These are phyloP conservation scores for Gnomoniopsis sp. DNA, from an alignment of 2,329 filamentous ascomycete species.

Conservation along the genomic window DNA sequence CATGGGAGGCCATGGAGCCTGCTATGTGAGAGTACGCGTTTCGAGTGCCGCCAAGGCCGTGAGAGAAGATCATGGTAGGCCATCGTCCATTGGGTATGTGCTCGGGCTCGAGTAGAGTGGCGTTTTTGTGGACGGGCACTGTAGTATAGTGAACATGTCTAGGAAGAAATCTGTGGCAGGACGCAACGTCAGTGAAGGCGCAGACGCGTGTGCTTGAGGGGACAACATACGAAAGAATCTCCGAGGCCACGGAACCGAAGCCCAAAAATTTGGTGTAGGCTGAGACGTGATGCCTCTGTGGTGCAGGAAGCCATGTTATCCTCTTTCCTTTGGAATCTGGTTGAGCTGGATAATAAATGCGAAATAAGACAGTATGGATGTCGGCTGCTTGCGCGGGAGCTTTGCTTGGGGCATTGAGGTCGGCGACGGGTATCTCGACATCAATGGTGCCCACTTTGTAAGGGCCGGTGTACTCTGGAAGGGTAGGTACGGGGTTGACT, in stretches of 20 bases:
- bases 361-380: constrained; percentile 73
- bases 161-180: constrained; percentile 54
- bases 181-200: constrained; percentile 6
- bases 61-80: constrained; percentile 83
- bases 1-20: constrained; percentile 75
- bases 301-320: constrained; percentile 74
- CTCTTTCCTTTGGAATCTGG: constrained; percentile 50
- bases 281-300: constrained; percentile 70
- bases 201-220: too few relatives aligned
- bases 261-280: constrained; percentile 77
- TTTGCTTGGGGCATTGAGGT: constrained; percentile 52
- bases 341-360: constrained; percentile 75
- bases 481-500: constrained; percentile 66
- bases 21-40: constrained; percentile 84
- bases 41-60: constrained; percentile 75
- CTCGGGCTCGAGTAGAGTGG: constrained; percentile 52
- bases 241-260: constrained; percentile 53
- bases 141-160: constrained; percentile 70
- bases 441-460: constrained; percentile 78
- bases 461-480: constrained; percentile 73
- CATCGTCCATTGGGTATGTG: constrained; percentile 53
- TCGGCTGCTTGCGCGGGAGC: constrained; percentile 50
- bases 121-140: constrained; percentile 71
- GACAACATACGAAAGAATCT: constrained; percentile 56
- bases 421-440: constrained; percentile 70